Percentiles rank a stretch among this genome's conserved stretches.
Evolutionary conservation across 495 filamentous ascomycete species (phyloP).

Genomic region (Podospora sp.): DNA sequence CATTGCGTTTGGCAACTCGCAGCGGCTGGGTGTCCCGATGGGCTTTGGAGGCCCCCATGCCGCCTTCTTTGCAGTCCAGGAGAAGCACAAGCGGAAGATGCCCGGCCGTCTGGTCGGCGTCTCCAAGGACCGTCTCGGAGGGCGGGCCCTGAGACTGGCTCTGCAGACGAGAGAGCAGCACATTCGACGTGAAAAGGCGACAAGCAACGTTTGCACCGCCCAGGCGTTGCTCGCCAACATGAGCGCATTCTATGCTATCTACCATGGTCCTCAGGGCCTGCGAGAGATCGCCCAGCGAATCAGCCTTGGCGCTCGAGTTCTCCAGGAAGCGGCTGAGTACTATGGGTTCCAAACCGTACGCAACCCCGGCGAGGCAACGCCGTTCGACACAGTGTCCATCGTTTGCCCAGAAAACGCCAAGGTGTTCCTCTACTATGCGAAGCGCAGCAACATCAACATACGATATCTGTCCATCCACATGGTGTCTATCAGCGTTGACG

Average conservation of each 20-base stretch:
- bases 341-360: constrained; percentile 66
- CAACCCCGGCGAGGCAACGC: constrained; percentile 56
- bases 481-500: constrained; percentile 47
- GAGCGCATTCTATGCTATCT: constrained; percentile 97
- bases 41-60: constrained; percentile 96
- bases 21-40: constrained; percentile 91
- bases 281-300: constrained; percentile 81
- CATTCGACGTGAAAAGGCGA: constrained; percentile 96
- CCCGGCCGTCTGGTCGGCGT: constrained; percentile 91
- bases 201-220: constrained; percentile 97
- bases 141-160: constrained; percentile 82
- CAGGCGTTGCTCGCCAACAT: constrained; percentile 96
- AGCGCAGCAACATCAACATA: constrained; percentile 30
- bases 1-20: constrained; percentile 95
- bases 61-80: constrained; percentile 91
- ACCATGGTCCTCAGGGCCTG: constrained; percentile 87
- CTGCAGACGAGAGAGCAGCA: constrained; percentile 97
- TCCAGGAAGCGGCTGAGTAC: constrained; percentile 68
- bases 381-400: constrained; percentile 85
- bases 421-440: constrained; percentile 17
- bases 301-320: constrained; percentile 66
- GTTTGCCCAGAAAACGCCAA: constrained; percentile 35
- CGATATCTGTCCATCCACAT: constrained; percentile 27
- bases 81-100: constrained; percentile 95
- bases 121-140: constrained; percentile 87